Conservation (phyloP, 805 yeast species). For the Wickerhamiella cacticola region DNA sequence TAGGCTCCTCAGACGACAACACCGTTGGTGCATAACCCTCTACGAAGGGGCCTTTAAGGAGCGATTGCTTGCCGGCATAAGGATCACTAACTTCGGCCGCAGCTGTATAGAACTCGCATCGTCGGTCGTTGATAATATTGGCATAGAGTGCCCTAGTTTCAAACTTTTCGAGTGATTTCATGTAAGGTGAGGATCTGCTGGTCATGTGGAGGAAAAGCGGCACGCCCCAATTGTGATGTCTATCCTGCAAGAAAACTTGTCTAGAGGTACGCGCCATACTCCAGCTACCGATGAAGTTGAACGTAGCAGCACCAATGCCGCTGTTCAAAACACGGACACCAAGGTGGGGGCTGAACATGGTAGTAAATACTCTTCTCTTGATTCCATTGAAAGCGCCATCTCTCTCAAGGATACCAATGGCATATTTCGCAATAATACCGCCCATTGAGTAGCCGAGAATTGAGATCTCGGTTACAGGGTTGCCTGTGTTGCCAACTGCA, state of each 20-base stretch:
- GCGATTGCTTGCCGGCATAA: slow-evolving; percentile 11
- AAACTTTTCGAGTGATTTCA: slow-evolving; percentile 43
- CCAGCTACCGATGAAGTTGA: slow-evolving; percentile 52
- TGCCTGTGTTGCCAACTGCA: slow-evolving; percentile 16
- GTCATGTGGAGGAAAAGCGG: slow-evolving; percentile 63
- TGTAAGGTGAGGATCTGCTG: slow-evolving; percentile 46
- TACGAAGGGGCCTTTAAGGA: slow-evolving; percentile 18
- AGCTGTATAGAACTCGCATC: slow-evolving; percentile 76
- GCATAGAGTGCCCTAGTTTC: slow-evolving; percentile 50
- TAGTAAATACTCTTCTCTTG: slow-evolving; percentile 46
- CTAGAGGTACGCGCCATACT: slow-evolving; percentile 60
- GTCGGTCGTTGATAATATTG: slow-evolving; percentile 64
- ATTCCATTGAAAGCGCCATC: slow-evolving; percentile 42
- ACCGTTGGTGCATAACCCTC: slow-evolving; percentile 21
- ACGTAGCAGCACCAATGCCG: slow-evolving; percentile 39
- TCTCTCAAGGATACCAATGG: slow-evolving; percentile 55
- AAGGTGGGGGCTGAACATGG: slow-evolving; percentile 63
- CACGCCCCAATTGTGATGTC: slow-evolving; percentile 20
- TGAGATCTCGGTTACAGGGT: slow-evolving; percentile 52
- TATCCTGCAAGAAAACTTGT: slow-evolving; percentile 48
- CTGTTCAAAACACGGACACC: slow-evolving; percentile 48
- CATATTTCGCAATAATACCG: slow-evolving; percentile 70
- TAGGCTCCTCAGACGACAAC: slow-evolving; percentile 6
- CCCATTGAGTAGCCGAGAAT: slow-evolving; percentile 84
- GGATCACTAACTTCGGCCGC: slow-evolving; percentile 39